Evolutionary conservation across 2,329 filamentous ascomycete species (phyloP), one percentile per base, ranked within the genome.

Genomic region (Aureobasidium subglaciale): DNA sequence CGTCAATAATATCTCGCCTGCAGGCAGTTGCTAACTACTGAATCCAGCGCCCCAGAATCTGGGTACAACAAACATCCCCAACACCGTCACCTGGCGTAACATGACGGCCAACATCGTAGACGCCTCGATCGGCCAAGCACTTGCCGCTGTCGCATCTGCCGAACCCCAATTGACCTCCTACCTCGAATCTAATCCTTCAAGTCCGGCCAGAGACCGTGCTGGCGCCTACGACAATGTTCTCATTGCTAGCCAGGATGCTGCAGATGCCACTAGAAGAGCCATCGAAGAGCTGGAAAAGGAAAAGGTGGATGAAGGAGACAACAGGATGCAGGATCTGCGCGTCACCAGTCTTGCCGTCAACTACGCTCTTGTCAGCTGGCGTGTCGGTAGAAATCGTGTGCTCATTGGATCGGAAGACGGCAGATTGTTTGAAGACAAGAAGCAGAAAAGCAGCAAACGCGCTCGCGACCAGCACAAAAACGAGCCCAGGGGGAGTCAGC

Each of bases 291-390:
- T 96, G 56, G 82, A 83, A 49, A 84, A 81, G 58, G 93, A 99
- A 68, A 88, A 90, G 1, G 82, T 96, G 13, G 81, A 88, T 20
- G 88, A 90, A 68, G 85, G 89, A 56, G 92, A 99, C 66, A 74
- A 83, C 32, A 83, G 90, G 56, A 90, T 99, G 84, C 93, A 99
- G 72, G 85, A 90, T 63, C 75, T 99, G 42, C 91, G 96, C 62
- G 87, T 99, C 57, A 95, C 91, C 3, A 86, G 88, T 59, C 95
- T 95, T 0, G 90, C 92, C 1, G 89, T 97, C 56, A 95, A 93
- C 70, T 97, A 95, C 69, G 88, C 89, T 62, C 83, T 96, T 71
- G 87, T 99, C 56, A 91, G 89, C 66, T 97, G 91, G 91, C 82
- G 93, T 68, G 88, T 97, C 60, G 92, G 92, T 24, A 85, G 93